Conservation (phyloP, 2,329 filamentous ascomycete species). For the Trichophyton equinum region DNA sequence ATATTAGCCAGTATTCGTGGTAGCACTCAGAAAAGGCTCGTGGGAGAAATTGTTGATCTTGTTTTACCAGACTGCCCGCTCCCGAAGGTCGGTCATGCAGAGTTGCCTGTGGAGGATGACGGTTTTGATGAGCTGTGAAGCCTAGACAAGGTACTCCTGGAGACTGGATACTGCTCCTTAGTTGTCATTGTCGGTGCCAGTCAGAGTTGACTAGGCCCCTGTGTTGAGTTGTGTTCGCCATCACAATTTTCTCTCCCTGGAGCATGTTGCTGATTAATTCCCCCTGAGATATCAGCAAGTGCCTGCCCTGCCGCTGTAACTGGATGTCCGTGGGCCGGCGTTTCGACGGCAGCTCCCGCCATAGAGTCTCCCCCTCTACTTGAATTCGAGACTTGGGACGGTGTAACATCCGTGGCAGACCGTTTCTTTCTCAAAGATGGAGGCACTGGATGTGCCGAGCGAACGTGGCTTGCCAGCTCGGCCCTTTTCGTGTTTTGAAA, state of each 20-base stretch:
- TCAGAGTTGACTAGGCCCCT: neutral
- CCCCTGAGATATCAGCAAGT: neutral
- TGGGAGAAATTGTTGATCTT: too few species aligned
- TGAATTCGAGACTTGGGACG: neutral
- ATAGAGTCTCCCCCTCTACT: neutral
- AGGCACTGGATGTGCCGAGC: neutral
- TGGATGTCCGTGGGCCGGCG: neutral
- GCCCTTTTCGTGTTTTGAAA: neutral
- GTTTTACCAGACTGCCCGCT: too few species aligned
- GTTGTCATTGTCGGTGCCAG: too few species aligned
- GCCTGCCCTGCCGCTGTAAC: too few species aligned
- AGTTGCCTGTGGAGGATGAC: too few species aligned
- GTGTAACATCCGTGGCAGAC: neutral
- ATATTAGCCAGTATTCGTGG: too few species aligned
- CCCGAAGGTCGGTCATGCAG: too few species aligned
- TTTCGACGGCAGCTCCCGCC: neutral
- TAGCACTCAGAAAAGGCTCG: too few species aligned
- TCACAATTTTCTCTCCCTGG: neutral
- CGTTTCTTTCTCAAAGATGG: neutral
- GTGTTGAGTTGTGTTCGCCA: neutral
- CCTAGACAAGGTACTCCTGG: too few species aligned
- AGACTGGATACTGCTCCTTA: too few species aligned
- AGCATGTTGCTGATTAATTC: neutral
- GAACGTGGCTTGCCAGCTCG: neutral
- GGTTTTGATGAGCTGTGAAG: too few species aligned